Conservation (phyloP, 164 flowering plant species). For the Aristolochia contorta region DNA sequence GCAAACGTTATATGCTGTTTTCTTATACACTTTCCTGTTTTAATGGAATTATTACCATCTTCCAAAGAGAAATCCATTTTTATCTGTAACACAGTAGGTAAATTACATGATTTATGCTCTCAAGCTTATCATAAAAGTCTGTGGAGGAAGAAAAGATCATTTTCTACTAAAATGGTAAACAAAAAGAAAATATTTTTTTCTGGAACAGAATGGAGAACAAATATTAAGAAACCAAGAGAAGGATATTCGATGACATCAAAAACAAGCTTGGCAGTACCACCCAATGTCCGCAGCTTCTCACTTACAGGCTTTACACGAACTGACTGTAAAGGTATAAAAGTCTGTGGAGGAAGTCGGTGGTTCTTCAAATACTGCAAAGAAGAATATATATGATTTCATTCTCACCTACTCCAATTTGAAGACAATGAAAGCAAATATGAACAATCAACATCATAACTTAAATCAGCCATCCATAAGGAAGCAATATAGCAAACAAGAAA, state of each 20-base stretch:
- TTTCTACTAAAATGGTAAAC: too few relatives aligned
- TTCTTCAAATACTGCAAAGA: constrained; percentile 81
- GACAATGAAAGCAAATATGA: not conserved
- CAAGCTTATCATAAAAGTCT: too few relatives aligned
- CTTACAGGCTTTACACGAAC: constrained; percentile 82
- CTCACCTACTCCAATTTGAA: not conserved
- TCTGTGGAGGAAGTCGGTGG: constrained; percentile 94
- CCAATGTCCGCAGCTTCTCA: constrained; percentile 74
- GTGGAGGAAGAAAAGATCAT: too few relatives aligned
- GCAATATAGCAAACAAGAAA: not conserved
- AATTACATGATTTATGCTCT: too few relatives aligned
- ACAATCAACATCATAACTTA: not conserved
- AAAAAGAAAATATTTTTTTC: too few relatives aligned
- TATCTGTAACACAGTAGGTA: too few relatives aligned
- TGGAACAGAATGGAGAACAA: too few relatives aligned
- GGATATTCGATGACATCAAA: constrained; percentile 98
- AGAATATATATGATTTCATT: not conserved
- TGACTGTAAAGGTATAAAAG: constrained; percentile 93
- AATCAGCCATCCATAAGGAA: not conserved
- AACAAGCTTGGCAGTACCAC: constrained; percentile 76
- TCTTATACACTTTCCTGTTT: too few relatives aligned
- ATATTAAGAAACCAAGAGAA: constrained; percentile 14
- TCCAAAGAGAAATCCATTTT: too few relatives aligned
- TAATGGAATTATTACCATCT: too few relatives aligned
- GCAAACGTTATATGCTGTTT: too few relatives aligned